phyloP scores from a whole-genome alignment of 805 yeast species.

The Kodamaea laetipori region DNA sequence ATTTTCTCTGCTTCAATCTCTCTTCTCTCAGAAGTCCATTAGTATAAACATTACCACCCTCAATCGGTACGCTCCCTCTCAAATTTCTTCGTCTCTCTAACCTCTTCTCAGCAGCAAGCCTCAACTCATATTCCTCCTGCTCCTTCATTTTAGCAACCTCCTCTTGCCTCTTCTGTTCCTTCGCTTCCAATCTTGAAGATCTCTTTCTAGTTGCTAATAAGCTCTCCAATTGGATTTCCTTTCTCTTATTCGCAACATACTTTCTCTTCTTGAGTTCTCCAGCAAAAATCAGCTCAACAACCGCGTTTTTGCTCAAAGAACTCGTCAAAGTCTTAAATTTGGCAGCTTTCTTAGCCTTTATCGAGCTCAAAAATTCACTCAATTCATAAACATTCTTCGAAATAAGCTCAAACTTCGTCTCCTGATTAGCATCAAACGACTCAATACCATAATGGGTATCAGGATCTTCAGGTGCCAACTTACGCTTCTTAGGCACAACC shows the following conservation, averaged over 20 bases:
- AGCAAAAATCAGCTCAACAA: conserved; percentile 26
- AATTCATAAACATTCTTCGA: conserved; percentile 35
- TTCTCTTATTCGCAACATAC: conserved; percentile 54
- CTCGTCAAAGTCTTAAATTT: conserved; percentile 26
- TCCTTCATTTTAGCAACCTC: conserved; percentile 52
- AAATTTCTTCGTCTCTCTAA: conserved; percentile 42
- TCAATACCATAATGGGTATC: conserved; percentile 27
- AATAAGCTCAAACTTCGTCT: conserved; percentile 32
- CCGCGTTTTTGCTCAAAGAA: conserved; percentile 18
- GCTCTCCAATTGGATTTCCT: conserved; percentile 63
- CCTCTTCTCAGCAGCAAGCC: conserved; percentile 44
- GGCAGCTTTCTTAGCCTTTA: conserved; percentile 29
- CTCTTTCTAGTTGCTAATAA: conserved; percentile 69
- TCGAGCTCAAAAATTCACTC: conserved; percentile 21
- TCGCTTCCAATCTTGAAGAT: conserved; percentile 72
- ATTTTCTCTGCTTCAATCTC: conserved; percentile 37
- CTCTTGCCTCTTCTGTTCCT: conserved; percentile 51
- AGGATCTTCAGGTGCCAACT: conserved; percentile 36
- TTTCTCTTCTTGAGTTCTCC: conserved; percentile 58
- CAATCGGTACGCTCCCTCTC: conserved; percentile 18
- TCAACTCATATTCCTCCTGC: conserved; percentile 47
- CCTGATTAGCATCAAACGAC: conserved; percentile 31
- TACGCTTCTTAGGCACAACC: conserved; percentile 38
- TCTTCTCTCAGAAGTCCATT: conserved; percentile 27
- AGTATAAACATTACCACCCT: conserved; percentile 3